Base-by-base conservation (phyloP, 116 monocot genomes). In the Cymodocea nodosa region DNA sequence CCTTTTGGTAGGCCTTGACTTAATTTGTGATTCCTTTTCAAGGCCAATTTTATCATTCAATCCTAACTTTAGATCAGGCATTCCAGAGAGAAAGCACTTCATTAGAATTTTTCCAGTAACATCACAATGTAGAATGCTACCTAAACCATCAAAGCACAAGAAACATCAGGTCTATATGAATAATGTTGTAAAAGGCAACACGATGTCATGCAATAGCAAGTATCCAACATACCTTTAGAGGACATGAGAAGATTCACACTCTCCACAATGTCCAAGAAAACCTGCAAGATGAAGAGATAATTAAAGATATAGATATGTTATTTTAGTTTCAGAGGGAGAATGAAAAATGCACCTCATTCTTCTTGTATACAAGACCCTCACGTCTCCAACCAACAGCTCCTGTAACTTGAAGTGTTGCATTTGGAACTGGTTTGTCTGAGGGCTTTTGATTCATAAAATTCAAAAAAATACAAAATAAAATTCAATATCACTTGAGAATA, bases 221-320 rank as follows among this genome's bases (percentile, higher is more conserved):
- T 50, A 50, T 17, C 9, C 5, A 49, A 20, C 15, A 51, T 75
- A 91, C 97, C 97, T 85, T 97, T 90, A 0, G 97, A 97, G 59
- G 97, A 97, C 97, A 97, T 97, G 49, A 97, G 87, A 81, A 97
- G 97, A 74, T 97, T 97, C 64, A 97, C 97, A 71, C 97, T 97
- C 72, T 97, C 97, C 7, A 97, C 97, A 72, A 97, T 97, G 80
- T 97, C 97, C 78, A 97, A 73, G 76, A 90, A 97, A 75, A 97
- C 97, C 97, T 97, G 81, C 60, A 65, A 71, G 11, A 66, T 48
- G 52, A 30, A n/a, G 49, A 4, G 75, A 34, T 25, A 51, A 37
- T 6, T 48, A 17, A 11, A 68, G 48, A 61, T 36, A 51, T n/a
- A 49, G 16, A 62, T 44, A 62, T 37, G 35, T 25, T n/a, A 56